Evolutionary conservation across 371 early-diverging fungal species (phyloP), one percentile per base, ranked within the genome.

Genomic region (Thermomucor indicae-seudaticae): DNA sequence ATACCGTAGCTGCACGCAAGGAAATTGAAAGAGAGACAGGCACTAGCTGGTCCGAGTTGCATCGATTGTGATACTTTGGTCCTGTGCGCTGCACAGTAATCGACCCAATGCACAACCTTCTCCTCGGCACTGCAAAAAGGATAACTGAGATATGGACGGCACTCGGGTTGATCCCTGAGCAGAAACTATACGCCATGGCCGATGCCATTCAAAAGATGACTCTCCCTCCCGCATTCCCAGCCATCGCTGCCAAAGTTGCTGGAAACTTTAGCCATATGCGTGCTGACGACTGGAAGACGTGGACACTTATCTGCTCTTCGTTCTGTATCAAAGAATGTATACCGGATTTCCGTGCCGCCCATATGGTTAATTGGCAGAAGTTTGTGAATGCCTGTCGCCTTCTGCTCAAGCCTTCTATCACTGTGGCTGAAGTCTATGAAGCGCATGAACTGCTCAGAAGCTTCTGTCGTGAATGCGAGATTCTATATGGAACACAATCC

Each of bases 21-120:
- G 27, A n/a, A 17, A 34, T n/a, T 14, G 38, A 40, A 35, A 27
- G n/a, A 16, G n/a, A 29, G 16, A 27, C 10, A 17, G 40, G 49
- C 29, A 40, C 40, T 6, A 43, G 53, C n/a, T 45, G 31, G 43
- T 37, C 38, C n/a, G 43, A 37, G n/a, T 22, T 59, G 0, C 49
- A 49, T 23, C 22, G 49, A 7, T 24, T 59, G 0, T 12, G 1
- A 0, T 59, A 53, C 25, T 53, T 59, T 39, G 54, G 50, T 45
- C 34, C 41, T 2, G 37, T 37, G n/a, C 32, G 50, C 6, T 35
- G 16, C 29, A 40, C 29, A 2, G 28, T 41, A 7, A 30, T 59
- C 12, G 59, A 59, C 34, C 28, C 49, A 7, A 44, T 49, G 49
- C 59, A 59, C 39, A 50, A 53, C 27, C 22, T 42, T 8, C 49